Base-by-base conservation (phyloP, 1,139 yeast species). In the Nakaseomyces kungkrabaensis region DNA sequence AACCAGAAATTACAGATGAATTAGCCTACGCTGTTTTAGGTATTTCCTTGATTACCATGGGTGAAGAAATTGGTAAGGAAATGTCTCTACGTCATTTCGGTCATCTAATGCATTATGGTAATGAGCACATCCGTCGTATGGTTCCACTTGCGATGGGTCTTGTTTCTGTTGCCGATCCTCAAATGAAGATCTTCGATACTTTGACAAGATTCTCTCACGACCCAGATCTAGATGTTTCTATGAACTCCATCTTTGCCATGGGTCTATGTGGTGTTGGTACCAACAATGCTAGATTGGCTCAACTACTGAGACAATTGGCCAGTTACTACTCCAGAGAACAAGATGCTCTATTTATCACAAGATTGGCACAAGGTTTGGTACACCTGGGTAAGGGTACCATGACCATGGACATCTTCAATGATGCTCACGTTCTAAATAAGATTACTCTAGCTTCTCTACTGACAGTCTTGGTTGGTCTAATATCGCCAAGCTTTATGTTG, bases 221-320 rank as follows among this genome's bases (percentile, higher is more conserved):
- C 65, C 83, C 89, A 52, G 97, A 92, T 68, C 73, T 87, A 60
- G 96, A 88, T 64, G 97, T 94, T 51, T 96, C 98, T 4, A 85
- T 85, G 67, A 94, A 90, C 65, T 90, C 98, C 31, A 90, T 92
- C 55, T 90, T 87, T 64, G 82, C 96, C 43, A 90, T 94, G 98
- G 98, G 99, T 52, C 72, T 94, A 56, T 96, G 92, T 58, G 98
- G 98, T 65, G 94, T 97, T 31, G 99, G 99, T 71, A 94, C 98
- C 38, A 90, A 92, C 70, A 94, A 94, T 67, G 98, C 99, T 7
- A 85, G 99, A 72, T 76, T 94, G 58, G 97, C 97, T 1, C 98
- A 92, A 72, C 75, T 94, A 57, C 77, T 94, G 63, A 81, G 98
- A 68, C 97, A 92, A 69, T 77, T 94, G 62, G 97, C 98, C 1